These are phyloP conservation scores for Cryptococcus jaspeensis DNA, from an alignment of 1,284 basidiomycete species.

Conservation along the genomic window DNA sequence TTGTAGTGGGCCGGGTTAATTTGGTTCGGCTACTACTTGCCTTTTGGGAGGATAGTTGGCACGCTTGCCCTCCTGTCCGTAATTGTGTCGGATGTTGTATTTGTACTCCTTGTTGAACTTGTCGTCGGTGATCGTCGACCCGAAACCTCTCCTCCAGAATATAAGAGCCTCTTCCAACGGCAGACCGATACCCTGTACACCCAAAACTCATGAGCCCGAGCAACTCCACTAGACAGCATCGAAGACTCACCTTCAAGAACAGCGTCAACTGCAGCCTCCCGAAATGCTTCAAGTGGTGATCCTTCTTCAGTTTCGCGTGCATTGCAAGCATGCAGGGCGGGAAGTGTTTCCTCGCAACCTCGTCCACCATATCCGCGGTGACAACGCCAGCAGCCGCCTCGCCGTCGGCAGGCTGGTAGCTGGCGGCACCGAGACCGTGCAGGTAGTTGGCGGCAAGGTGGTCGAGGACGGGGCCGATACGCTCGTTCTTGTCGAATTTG, in stretches of 20 bases:
- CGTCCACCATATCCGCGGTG: conserved; percentile 92
- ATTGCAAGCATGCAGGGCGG: conserved; percentile 94
- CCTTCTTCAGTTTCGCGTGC: conserved; percentile 72
- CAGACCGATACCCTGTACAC: conserved; percentile 75
- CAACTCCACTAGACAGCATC: background rate
- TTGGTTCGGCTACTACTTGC: too few species aligned
- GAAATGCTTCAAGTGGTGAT: conserved; percentile 89
- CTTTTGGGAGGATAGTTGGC: conserved; percentile 92
- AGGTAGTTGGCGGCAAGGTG: conserved; percentile 94
- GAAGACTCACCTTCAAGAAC: conserved; percentile 80
- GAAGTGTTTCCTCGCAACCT: conserved; percentile 82
- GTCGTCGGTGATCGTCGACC: conserved; percentile 73
- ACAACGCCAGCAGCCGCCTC: conserved; percentile 59
- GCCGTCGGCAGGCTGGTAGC: conserved; percentile 47
- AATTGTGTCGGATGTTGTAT: conserved; percentile 96
- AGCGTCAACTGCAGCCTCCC: conserved; percentile 88
- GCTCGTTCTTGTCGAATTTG: conserved; percentile 77
- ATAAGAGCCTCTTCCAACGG: conserved; percentile 91
- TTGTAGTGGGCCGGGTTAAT: background rate
- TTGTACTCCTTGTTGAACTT: conserved; percentile 98
- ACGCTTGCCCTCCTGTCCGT: conserved; percentile 89
- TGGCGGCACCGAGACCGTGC: conserved; percentile 66
- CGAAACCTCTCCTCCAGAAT: conserved; percentile 91
- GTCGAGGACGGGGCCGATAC: conserved; percentile 84
- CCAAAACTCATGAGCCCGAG: background rate